Evolutionary conservation across 805 yeast genomes (phyloP).

Genomic region (Blastobotrys robertii): DNA sequence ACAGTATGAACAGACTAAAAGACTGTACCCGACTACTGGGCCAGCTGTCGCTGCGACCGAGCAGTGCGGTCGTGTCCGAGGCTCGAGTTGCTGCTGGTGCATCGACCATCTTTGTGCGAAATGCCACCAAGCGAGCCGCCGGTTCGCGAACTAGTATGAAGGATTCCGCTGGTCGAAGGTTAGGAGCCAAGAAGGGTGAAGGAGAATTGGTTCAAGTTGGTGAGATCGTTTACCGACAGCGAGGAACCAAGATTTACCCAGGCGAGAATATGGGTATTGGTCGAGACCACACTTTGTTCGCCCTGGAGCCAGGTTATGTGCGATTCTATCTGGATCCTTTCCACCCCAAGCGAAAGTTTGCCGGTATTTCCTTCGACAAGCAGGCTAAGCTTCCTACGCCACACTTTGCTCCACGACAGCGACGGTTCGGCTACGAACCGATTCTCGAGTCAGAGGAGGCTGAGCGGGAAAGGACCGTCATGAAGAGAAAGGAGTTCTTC

Average conservation of each 20-base stretch:
- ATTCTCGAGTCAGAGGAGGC: constrained; percentile 44
- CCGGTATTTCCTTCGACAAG: constrained; percentile 70
- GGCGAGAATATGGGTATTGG: constrained; percentile 85
- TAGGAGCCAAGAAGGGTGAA: constrained; percentile 85
- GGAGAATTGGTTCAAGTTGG: constrained; percentile 71
- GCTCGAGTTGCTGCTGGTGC: not conserved
- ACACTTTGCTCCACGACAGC: constrained; percentile 78
- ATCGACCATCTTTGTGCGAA: constrained; percentile 42
- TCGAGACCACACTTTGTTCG: constrained; percentile 85
- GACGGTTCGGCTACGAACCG: constrained; percentile 70
- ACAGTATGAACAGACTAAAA: not conserved
- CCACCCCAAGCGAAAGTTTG: constrained; percentile 84
- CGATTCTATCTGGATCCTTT: constrained; percentile 90
- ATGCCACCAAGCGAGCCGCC: constrained; percentile 87
- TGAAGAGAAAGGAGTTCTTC: constrained; percentile 59
- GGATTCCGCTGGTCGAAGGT: constrained; percentile 89
- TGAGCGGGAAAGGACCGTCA: constrained; percentile 45
- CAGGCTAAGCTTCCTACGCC: constrained; percentile 69
- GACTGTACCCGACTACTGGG: too few species aligned
- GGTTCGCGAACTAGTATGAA: constrained; percentile 92
- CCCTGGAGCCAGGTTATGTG: constrained; percentile 87
- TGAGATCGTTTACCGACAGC: constrained; percentile 81
- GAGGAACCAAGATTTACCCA: constrained; percentile 91
- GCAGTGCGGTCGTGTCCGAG: not conserved
- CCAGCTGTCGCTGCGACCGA: not conserved